Percentiles rank a stretch among this genome's conserved stretches.
Conservation (phyloP, 176 grass and related monocot genomes). For the Zea luxurians region DNA sequence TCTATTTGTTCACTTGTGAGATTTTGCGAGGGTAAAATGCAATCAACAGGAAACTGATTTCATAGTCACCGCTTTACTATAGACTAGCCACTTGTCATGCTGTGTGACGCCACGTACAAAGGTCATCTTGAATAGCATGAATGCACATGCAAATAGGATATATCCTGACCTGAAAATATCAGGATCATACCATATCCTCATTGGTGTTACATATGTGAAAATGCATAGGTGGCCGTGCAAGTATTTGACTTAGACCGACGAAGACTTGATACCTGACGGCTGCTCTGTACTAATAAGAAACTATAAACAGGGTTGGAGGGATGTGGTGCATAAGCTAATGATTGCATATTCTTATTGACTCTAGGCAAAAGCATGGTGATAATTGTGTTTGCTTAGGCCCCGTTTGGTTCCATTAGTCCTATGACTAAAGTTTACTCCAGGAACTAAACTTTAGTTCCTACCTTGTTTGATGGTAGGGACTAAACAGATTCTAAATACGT, state of each 20-base stretch:
- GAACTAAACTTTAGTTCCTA: no score
- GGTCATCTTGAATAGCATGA: slow-evolving; percentile 40
- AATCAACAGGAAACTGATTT: slow-evolving; percentile 43
- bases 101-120: slow-evolving; percentile 28
- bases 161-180: slow-evolving; percentile 41
- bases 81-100: slow-evolving; percentile 31
- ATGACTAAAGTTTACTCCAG: no score
- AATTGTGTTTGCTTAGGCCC: background rate
- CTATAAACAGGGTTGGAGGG: slow-evolving; percentile 14
- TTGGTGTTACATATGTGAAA: background rate
- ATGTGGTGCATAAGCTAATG: slow-evolving; percentile 10
- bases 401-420: no score
- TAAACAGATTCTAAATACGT: no score
- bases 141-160: slow-evolving; percentile 28
- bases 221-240: slow-evolving; percentile 32
- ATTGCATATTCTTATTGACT: slow-evolving; percentile 19
- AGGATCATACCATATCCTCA: slow-evolving; percentile 31
- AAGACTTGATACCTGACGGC: slow-evolving; percentile 4
- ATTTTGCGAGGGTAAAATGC: slow-evolving; percentile 41
- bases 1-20: slow-evolving; percentile 31
- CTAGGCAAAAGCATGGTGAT: slow-evolving; percentile 18
- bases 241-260: slow-evolving; percentile 30
- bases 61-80: slow-evolving; percentile 16
- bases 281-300: slow-evolving; percentile 31
- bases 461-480: no score